Evolutionary conservation across 1,284 basidiomycete species (phyloP).

Genomic region (Pseudozyma pruni): DNA sequence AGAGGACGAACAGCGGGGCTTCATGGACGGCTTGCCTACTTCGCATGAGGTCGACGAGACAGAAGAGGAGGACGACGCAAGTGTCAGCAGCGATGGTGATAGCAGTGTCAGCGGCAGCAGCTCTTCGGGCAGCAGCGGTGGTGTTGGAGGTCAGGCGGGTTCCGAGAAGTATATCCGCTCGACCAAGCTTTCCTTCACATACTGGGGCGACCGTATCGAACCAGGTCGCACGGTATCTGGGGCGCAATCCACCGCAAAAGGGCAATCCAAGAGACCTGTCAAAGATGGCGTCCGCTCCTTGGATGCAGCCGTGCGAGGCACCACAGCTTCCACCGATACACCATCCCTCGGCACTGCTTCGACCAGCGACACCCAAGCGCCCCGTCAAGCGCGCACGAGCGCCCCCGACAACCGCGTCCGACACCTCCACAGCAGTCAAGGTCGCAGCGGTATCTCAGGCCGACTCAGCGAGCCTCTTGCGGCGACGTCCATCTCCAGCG

Average conservation of each 20-base stretch:
- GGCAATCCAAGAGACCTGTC: not conserved
- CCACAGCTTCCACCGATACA: constrained; percentile 13
- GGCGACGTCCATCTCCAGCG: constrained; percentile 36
- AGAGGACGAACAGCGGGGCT: constrained; percentile 6
- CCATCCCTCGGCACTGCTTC: constrained; percentile 3
- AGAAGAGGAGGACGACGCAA: constrained; percentile 33
- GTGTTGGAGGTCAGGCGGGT: constrained; percentile 41
- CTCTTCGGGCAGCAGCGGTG: constrained; percentile 37
- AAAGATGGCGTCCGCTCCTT: not conserved
- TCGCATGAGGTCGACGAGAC: constrained; percentile 51
- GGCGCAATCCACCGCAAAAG: not conserved
- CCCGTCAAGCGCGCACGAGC: constrained; percentile 15
- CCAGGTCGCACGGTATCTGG: constrained; percentile 30
- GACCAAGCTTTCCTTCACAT: constrained; percentile 59
- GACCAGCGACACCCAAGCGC: constrained; percentile 2
- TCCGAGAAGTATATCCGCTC: constrained; percentile 52
- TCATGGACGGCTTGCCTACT: constrained; percentile 32
- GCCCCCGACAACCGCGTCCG: not conserved
- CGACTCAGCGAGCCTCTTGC: constrained; percentile 37
- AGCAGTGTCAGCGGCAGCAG: constrained; percentile 22
- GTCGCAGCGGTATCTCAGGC: constrained; percentile 17
- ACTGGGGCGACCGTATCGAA: constrained; percentile 56
- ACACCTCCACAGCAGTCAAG: not conserved
- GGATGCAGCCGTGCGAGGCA: not conserved
- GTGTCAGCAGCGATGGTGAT: constrained; percentile 20